Percentiles rank a stretch among this genome's conserved stretches.
Conservation (phyloP, 2,329 filamentous ascomycete species). For the Hypomyces rosellus region DNA sequence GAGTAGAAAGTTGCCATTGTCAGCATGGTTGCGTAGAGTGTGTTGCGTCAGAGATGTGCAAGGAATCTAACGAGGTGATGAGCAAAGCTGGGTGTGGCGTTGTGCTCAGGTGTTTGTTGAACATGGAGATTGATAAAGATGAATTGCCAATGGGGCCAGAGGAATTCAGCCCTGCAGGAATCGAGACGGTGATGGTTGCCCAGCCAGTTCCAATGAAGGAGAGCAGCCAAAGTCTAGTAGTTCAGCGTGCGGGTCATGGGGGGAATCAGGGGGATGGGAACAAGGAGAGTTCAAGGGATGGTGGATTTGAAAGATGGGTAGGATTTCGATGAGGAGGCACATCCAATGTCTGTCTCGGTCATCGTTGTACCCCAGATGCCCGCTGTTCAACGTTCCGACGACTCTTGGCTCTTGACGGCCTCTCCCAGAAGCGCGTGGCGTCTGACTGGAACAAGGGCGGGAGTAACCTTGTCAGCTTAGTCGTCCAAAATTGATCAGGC, state of each 20-base stretch:
- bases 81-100: slow-evolving; percentile 84
- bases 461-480: too few relatives aligned
- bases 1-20: slow-evolving; percentile 73
- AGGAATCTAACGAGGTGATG: slow-evolving; percentile 85
- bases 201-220: slow-evolving; percentile 9
- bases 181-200: slow-evolving; percentile 55
- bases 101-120: slow-evolving; percentile 69
- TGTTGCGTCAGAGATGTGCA: slow-evolving; percentile 77
- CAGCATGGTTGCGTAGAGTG: slow-evolving; percentile 82
- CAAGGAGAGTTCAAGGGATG: slow-evolving; percentile 16
- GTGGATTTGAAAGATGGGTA: slow-evolving; percentile 23
- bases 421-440: too few relatives aligned
- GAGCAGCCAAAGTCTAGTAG: slow-evolving; percentile 3
- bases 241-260: too few relatives aligned
- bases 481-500: too few relatives aligned
- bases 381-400: too few relatives aligned
- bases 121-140: slow-evolving; percentile 74
- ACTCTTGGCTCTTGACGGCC: too few relatives aligned
- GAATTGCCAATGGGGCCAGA: slow-evolving; percentile 81
- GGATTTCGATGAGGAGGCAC: neutral
- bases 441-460: too few relatives aligned
- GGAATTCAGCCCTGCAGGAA: slow-evolving; percentile 58
- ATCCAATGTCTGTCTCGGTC: too few relatives aligned
- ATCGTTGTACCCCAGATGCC: too few relatives aligned
- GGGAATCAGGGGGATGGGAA: slow-evolving; percentile 13